Evolutionary conservation across 2,329 filamentous ascomycete genomes (phyloP).

Genomic region (Penicillium griseofulvum): DNA sequence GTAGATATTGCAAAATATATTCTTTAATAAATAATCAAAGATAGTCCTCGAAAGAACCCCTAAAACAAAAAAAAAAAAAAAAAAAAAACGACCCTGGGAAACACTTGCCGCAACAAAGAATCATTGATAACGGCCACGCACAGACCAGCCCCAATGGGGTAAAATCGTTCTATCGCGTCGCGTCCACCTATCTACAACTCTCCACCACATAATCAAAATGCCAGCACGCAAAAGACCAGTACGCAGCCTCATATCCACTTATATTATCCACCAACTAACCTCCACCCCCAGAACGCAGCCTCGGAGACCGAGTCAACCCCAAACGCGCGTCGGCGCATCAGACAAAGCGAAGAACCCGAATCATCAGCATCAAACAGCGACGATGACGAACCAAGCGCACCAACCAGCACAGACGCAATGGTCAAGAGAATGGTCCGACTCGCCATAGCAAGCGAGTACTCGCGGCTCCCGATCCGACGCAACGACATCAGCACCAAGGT

Average conservation of each 20-base stretch:
- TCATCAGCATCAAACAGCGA: slow-evolving; percentile 13
- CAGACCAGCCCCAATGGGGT: slow-evolving; percentile 21
- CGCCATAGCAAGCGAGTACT: slow-evolving; percentile 60
- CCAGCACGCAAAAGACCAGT: slow-evolving; percentile 32
- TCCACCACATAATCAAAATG: slow-evolving; percentile 20
- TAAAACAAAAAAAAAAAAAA: background rate
- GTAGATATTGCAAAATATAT: background rate
- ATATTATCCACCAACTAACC: background rate
- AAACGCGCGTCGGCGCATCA: slow-evolving; percentile 8
- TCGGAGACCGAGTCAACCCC: slow-evolving; percentile 3
- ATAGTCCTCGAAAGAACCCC: background rate
- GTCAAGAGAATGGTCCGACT: slow-evolving; percentile 63
- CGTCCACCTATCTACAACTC: slow-evolving; percentile 9
- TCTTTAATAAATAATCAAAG: background rate
- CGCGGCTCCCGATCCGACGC: slow-evolving; percentile 57
- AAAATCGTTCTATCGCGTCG: slow-evolving; percentile 23
- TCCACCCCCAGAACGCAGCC: background rate
- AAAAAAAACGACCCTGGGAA: background rate
- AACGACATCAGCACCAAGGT: slow-evolving; percentile 63
- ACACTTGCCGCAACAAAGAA: background rate
- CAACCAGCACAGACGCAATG: slow-evolving; percentile 41
- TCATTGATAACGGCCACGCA: slow-evolving; percentile 18
- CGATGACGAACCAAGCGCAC: slow-evolving; percentile 22
- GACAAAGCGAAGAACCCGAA: slow-evolving; percentile 10
- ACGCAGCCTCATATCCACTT: background rate